phyloP scores from a whole-genome alignment of 129 eudicot species.

The Escallonia rubra region DNA sequence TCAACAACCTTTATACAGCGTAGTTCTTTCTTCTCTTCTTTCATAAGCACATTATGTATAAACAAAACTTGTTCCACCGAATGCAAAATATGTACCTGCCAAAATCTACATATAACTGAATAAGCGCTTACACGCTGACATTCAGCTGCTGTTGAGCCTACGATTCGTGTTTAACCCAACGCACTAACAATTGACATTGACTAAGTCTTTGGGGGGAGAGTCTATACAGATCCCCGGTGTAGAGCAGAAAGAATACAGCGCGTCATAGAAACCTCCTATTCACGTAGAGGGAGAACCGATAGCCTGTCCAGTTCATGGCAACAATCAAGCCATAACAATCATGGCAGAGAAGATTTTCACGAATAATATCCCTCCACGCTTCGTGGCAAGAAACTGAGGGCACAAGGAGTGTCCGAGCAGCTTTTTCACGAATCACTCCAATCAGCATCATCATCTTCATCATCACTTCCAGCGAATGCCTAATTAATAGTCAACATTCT shows the following conservation, averaged over 20 bases:
- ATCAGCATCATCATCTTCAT: slow-evolving; percentile 65
- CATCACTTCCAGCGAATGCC: slow-evolving; percentile 96
- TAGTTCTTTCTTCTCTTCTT: background rate
- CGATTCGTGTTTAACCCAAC: slow-evolving; percentile 16
- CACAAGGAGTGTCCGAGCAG: background rate
- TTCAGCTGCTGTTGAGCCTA: slow-evolving; percentile 1
- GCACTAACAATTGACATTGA: slow-evolving; percentile 6
- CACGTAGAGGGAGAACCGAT: background rate
- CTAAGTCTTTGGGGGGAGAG: slow-evolving; percentile 5
- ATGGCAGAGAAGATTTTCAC: no score
- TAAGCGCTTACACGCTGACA: slow-evolving; percentile 19
- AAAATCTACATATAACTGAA: slow-evolving; percentile 11
- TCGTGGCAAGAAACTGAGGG: background rate
- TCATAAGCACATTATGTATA: slow-evolving; percentile 12
- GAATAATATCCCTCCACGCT: background rate
- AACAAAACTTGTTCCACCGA: slow-evolving; percentile 4
- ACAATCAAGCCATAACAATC: no score
- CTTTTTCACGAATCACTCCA: slow-evolving; percentile 73
- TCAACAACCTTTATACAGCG: background rate
- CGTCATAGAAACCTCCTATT: background rate
- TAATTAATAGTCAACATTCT: slow-evolving; percentile 13
- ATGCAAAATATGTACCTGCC: slow-evolving; percentile 17
- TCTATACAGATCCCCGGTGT: slow-evolving; percentile 10
- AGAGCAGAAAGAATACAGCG: background rate
- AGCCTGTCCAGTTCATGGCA: no score